phyloP scores from a whole-genome alignment of 108 stramenopile species.

The Nannochloropsis salina region DNA sequence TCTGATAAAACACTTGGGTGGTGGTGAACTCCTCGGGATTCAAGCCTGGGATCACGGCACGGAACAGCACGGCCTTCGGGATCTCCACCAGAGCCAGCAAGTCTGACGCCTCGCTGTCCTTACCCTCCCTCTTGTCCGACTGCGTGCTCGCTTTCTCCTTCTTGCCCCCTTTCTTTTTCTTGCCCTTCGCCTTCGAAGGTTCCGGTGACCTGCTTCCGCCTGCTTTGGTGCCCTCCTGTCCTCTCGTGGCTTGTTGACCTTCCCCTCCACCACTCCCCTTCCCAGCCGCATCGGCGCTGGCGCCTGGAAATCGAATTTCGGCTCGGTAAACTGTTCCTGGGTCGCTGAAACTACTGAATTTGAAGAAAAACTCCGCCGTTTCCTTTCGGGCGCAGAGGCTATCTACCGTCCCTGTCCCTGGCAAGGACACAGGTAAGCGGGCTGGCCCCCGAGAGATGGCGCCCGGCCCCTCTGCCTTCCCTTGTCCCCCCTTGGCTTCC shows the following conservation, averaged over 20 bases:
- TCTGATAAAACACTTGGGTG: slow-evolving; percentile 39
- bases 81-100: not conserved
- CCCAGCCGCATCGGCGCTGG: not conserved
- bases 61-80: not conserved
- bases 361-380: slow-evolving; percentile 38
- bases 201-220: no score
- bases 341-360: slow-evolving; percentile 35
- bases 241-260: no score
- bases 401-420: slow-evolving; percentile 31
- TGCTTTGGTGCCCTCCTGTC: no score
- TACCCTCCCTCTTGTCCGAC: not conserved
- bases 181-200: not conserved
- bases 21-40: slow-evolving; percentile 39
- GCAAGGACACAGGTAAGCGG: slow-evolving; percentile 27
- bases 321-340: not conserved
- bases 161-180: not conserved
- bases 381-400: slow-evolving; percentile 35
- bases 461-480: not conserved
- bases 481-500: not conserved
- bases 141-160: not conserved
- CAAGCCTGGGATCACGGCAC: slow-evolving; percentile 45
- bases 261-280: no score
- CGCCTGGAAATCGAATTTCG: not conserved
- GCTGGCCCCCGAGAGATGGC: not conserved
- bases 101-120: not conserved